Percentiles rank a stretch among this genome's conserved stretches.
Conservation (phyloP, 768 basidiomycete genomes). For the Lactarius quietus region DNA sequence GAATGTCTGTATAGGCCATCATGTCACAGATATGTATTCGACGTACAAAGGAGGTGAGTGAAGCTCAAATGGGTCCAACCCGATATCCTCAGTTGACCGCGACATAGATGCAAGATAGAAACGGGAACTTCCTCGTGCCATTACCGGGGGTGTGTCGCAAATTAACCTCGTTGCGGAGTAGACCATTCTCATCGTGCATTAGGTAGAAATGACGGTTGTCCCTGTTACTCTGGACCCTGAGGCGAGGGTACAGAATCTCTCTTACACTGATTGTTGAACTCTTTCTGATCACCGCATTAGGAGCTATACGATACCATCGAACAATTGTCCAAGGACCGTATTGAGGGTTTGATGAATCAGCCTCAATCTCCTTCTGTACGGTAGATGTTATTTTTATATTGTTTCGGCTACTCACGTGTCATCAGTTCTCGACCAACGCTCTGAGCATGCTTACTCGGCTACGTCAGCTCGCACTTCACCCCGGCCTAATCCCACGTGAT, state of each 20-base stretch:
- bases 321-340: constrained; percentile 53
- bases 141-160: constrained; percentile 45
- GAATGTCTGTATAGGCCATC: constrained; percentile 46
- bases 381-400: constrained; percentile 2
- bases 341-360: constrained; percentile 50
- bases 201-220: constrained; percentile 78
- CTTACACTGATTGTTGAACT: not conserved
- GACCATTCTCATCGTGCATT: not conserved
- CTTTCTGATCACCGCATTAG: constrained; percentile 32
- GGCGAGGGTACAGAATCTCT: constrained; percentile 48
- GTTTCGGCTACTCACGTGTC: constrained; percentile 3
- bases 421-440: constrained; percentile 63
- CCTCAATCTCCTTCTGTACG: constrained; percentile 36
- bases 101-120: constrained; percentile 76
- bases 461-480: constrained; percentile 78
- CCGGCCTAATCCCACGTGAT: constrained; percentile 64
- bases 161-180: constrained; percentile 36
- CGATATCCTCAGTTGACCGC: constrained; percentile 6
- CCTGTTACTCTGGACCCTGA: constrained; percentile 61
- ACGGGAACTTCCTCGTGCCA: constrained; percentile 68
- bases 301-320: constrained; percentile 70
- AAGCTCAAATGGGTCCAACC: constrained; percentile 2
- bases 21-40: constrained; percentile 80
- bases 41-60: constrained; percentile 70
- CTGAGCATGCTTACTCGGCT: constrained; percentile 83